Evolutionary conservation across 148 eudicot species (phyloP), one percentile per base, ranked within the genome.

Genomic region (Chenopodium formosanum): DNA sequence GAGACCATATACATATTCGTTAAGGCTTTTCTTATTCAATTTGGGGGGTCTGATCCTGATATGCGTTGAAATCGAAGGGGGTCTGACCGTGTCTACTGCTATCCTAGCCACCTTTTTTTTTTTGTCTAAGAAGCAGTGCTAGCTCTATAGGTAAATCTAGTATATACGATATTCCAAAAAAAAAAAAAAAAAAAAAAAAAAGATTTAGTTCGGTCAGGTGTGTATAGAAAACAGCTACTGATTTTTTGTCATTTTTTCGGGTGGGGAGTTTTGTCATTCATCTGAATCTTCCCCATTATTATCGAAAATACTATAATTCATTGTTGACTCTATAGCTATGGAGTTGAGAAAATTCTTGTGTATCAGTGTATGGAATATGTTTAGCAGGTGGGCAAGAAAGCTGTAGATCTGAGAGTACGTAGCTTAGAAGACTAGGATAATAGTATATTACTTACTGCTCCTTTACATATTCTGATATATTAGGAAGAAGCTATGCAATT

Each of bases 81-180:
- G 63, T 29, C 48, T 58, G 60, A 75, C 13, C 40, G 34, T 8
- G 25, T 48, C 64, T 34, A 62, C 63, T 75, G 71, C 52, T 63
- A 75, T 74, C 64, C 44, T 76, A 32, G 80, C 80, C 34, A 63
- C 58, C 68, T 13, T 60, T 46, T 76, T 76, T 68, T 78, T 48
- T 77, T 14, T 22, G 25, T 82, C 78, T 78, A 50, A 40, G 82
- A 78, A 73, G 78, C 76, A 37, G 75, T 70, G 66, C 81, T 40
- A 20, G 31, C 50, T 13, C 31, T 75, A 58, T 14, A 52, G 68
- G 60, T 70, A 74, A 56, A 47, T 63, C 71, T n/a, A 58, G 73
- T 67, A 47, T 63, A 64, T n/a, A 58, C 70, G 7, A 17, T 17
- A 17, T 11, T 10, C 3, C 2, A 16, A 53, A 53, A 2, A 53